phyloP scores from a whole-genome alignment of 2,329 filamentous ascomycete genomes.

The Botryotinia calthae region DNA sequence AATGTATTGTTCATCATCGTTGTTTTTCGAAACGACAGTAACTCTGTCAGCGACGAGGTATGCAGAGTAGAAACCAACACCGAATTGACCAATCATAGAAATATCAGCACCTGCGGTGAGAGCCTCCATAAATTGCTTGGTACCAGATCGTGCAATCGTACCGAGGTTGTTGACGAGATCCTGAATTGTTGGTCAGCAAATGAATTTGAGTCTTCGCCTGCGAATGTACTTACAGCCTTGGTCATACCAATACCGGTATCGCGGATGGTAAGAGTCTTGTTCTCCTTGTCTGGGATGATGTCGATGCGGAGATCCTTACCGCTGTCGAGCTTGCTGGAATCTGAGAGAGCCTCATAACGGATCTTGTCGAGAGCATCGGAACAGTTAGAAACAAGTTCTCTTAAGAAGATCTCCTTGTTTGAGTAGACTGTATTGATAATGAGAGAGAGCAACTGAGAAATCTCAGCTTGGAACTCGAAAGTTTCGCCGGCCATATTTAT shows the following conservation, averaged over 20 bases:
- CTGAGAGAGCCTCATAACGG: constrained; percentile 95
- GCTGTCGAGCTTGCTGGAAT: constrained; percentile 94
- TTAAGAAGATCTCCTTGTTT: constrained; percentile 99
- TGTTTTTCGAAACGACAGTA: constrained; percentile 96
- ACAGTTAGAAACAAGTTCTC: constrained; percentile 97
- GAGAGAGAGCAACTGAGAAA: constrained; percentile 98
- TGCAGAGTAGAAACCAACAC: constrained; percentile 99
- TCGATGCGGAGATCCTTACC: constrained; percentile 98
- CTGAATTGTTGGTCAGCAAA: constrained; percentile 49
- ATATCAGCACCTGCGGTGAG: constrained; percentile 97
- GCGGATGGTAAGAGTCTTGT: constrained; percentile 94
- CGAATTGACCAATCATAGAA: constrained; percentile 99
- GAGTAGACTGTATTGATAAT: constrained; percentile 99
- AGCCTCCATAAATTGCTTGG: constrained; percentile 99
- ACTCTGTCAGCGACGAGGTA: constrained; percentile 98
- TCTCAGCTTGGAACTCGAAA: constrained; percentile 99
- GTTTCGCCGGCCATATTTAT: constrained; percentile 81
- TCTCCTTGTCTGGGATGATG: constrained; percentile 96
- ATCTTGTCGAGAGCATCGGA: constrained; percentile 99
- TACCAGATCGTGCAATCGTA: constrained; percentile 98
- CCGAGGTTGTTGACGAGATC: constrained; percentile 99
- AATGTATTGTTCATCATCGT: constrained; percentile 99
- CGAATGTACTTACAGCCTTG: constrained; percentile 78
- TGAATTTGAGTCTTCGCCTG: constrained; percentile 14
- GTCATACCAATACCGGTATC: constrained; percentile 99